Conservation (phyloP, 1,284 basidiomycete species). For the Lignosus rhinocerotis region DNA sequence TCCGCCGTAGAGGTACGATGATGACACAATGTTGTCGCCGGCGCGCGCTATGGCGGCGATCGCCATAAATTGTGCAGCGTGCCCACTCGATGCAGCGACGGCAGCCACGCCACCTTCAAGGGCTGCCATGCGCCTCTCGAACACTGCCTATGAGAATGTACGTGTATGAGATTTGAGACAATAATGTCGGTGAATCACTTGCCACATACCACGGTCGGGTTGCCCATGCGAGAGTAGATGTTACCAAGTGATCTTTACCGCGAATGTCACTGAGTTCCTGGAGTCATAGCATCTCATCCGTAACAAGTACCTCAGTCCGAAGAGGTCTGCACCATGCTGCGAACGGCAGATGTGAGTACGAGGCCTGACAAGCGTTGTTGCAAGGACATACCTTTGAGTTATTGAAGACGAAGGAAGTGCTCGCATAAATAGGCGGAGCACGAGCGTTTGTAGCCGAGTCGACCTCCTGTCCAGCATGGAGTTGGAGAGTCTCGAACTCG, state of each 20-base stretch:
- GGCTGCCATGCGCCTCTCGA: conserved; percentile 82
- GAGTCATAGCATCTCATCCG: neutral
- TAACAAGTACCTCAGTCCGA: conserved; percentile 59
- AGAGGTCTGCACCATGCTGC: conserved; percentile 83
- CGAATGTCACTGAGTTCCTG: neutral
- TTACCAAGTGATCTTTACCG: conserved; percentile 62
- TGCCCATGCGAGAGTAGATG: conserved; percentile 81
- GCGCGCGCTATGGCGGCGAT: conserved; percentile 63
- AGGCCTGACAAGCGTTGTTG: no score
- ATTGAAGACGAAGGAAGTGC: conserved; percentile 81
- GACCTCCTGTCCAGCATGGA: conserved; percentile 78
- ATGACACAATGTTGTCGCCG: conserved; percentile 82
- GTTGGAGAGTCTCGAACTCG: conserved; percentile 81
- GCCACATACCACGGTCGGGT: conserved; percentile 75
- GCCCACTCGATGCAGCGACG: conserved; percentile 77
- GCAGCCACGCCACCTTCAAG: conserved; percentile 84
- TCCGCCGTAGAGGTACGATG: conserved; percentile 68
- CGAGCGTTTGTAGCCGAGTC: conserved; percentile 77
- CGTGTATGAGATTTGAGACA: neutral
- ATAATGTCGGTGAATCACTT: neutral
- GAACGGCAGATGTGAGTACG: neutral
- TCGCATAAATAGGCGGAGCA: conserved; percentile 82
- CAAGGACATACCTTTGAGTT: conserved; percentile 54
- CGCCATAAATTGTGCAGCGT: conserved; percentile 82
- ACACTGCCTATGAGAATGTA: conserved; percentile 64